Conservation (phyloP, 495 filamentous ascomycete species). For the Penicillium longicatenatum region DNA sequence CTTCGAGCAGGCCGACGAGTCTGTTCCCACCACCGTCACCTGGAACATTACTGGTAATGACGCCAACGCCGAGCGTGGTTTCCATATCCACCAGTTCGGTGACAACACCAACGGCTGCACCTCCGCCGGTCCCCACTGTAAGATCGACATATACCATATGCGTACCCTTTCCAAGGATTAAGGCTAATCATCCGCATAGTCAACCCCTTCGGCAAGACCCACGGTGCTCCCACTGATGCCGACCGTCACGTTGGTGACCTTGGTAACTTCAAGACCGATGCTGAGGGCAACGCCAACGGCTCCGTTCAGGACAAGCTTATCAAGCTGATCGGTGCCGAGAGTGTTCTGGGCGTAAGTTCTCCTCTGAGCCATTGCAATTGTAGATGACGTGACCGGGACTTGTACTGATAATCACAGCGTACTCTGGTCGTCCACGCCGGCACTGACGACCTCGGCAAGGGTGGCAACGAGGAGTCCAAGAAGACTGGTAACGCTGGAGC, state of each 20-base stretch:
- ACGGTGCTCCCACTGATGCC: slow-evolving; percentile 81
- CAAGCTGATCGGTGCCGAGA: slow-evolving; percentile 94
- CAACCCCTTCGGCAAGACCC: slow-evolving; percentile 90
- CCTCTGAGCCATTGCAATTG: neutral
- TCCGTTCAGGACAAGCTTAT: slow-evolving; percentile 72
- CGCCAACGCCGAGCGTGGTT: slow-evolving; percentile 90
- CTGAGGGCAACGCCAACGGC: slow-evolving; percentile 82
- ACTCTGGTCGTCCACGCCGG: slow-evolving; percentile 93
- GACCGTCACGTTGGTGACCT: slow-evolving; percentile 95
- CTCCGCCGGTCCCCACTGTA: slow-evolving; percentile 94
- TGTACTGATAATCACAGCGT: slow-evolving; percentile 55
- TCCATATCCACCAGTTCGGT: slow-evolving; percentile 98
- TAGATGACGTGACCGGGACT: neutral
- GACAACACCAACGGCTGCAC: slow-evolving; percentile 99
- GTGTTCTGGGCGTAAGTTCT: slow-evolving; percentile 84
- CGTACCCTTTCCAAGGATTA: neutral
- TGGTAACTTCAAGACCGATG: slow-evolving; percentile 95
- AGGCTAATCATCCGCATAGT: slow-evolving; percentile 51
- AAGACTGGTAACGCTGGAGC: slow-evolving; percentile 95
- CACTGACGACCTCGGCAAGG: slow-evolving; percentile 93
- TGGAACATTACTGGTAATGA: slow-evolving; percentile 94
- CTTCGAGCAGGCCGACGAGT: slow-evolving; percentile 89
- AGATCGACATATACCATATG: slow-evolving; percentile 28
- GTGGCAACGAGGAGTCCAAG: slow-evolving; percentile 87
- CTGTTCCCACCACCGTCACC: slow-evolving; percentile 76